A percentile compares a stretch with the other conserved stretches of the same genome.
Conservation (phyloP, 2,329 filamentous ascomycete genomes). For the Simplicillium aogashimaense region DNA sequence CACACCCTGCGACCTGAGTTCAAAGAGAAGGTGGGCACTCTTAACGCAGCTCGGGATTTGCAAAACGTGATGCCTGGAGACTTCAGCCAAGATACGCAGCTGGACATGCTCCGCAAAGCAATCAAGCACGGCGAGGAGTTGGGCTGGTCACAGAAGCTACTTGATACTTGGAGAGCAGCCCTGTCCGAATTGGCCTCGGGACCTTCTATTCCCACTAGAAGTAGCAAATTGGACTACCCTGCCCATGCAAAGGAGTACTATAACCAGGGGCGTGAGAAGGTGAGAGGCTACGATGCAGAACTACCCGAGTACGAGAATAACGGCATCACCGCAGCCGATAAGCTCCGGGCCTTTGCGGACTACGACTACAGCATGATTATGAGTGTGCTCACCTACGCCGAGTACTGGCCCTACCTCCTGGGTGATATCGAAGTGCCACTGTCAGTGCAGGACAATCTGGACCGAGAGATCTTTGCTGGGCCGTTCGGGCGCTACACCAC, state of each 20-base stretch:
- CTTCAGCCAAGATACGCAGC: too few species aligned
- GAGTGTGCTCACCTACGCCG: background rate
- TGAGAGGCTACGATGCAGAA: background rate
- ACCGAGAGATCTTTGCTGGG: conserved; percentile 3
- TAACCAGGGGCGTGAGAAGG: background rate
- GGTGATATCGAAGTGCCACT: background rate
- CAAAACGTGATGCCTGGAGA: too few species aligned
- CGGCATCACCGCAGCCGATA: background rate
- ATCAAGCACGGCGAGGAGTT: too few species aligned
- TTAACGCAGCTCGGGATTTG: too few species aligned
- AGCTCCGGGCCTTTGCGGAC: background rate
- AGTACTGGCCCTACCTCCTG: conserved; percentile 1
- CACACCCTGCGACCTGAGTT: background rate
- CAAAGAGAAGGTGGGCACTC: background rate
- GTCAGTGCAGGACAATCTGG: background rate
- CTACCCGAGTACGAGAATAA: background rate
- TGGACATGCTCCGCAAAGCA: too few species aligned
- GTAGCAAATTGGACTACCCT: too few species aligned
- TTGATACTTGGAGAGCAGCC: too few species aligned
- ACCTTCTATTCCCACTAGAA: too few species aligned
- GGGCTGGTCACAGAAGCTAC: too few species aligned
- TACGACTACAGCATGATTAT: background rate
- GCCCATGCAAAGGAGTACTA: background rate
- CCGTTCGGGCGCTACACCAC: background rate
- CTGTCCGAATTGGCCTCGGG: too few species aligned